phyloP scores from a whole-genome alignment of 257 asterid genomes.

The Nicotiana sylvestris region DNA sequence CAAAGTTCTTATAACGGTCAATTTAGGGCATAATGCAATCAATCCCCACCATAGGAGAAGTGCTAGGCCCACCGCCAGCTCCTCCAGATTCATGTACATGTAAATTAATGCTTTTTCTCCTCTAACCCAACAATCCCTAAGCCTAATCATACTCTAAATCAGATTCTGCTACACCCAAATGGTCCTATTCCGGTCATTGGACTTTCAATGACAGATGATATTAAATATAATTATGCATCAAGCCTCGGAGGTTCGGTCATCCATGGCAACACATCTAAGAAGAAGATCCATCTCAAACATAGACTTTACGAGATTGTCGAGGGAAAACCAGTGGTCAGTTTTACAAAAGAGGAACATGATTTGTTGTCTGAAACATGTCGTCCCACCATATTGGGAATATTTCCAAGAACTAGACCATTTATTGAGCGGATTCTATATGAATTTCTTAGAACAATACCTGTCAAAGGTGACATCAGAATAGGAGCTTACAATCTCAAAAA shows the following conservation, averaged over 20 bases:
- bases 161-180: too few species aligned
- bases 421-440: background rate
- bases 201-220: too few species aligned
- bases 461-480: background rate
- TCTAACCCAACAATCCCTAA: too few species aligned
- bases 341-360: background rate
- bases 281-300: background rate
- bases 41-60: too few species aligned
- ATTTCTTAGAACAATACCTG: background rate
- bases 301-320: background rate
- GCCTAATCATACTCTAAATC: too few species aligned
- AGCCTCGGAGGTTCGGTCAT: background rate
- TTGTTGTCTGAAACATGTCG: background rate
- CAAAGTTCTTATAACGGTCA: too few species aligned
- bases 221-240: too few species aligned
- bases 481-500: background rate
- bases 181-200: too few species aligned
- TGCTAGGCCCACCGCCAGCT: too few species aligned
- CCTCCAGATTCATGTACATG: too few species aligned
- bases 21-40: too few species aligned
- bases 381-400: background rate
- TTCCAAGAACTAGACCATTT: background rate
- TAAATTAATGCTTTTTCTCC: too few species aligned
- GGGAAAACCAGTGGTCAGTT: background rate
- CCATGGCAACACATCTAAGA: background rate